These are phyloP conservation scores for Mycena polygramma DNA, from an alignment of 768 basidiomycete genomes.

Conservation along the genomic window DNA sequence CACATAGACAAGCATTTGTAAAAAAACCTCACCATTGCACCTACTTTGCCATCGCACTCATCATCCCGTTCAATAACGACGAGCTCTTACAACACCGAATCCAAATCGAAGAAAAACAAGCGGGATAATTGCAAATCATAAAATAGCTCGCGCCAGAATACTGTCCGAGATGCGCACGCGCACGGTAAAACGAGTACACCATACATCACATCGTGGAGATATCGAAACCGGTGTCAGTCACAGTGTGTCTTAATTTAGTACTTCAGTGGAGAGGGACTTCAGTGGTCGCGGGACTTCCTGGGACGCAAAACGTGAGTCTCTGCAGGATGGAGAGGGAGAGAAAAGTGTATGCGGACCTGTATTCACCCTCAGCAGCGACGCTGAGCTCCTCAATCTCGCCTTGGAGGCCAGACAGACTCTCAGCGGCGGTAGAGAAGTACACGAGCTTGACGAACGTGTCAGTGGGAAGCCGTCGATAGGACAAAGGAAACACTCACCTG, in stretches of 20 bases:
- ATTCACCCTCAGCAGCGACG: slow-evolving; percentile 94
- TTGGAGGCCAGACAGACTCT: slow-evolving; percentile 84
- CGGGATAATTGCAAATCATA: slow-evolving; percentile 31
- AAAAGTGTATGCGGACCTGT: slow-evolving; percentile 68
- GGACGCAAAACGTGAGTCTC: slow-evolving; percentile 11
- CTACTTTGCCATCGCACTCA: neutral
- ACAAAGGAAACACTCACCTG: slow-evolving; percentile 62
- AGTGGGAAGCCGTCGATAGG: neutral
- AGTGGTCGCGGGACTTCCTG: slow-evolving; percentile 94
- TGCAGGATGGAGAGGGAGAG: slow-evolving; percentile 4
- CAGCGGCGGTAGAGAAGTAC: slow-evolving; percentile 82
- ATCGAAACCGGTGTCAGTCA: slow-evolving; percentile 3
- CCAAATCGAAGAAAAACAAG: neutral
- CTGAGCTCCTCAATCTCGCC: slow-evolving; percentile 95
- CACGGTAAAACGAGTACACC: slow-evolving; percentile 22
- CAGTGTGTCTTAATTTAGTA: slow-evolving; percentile 15
- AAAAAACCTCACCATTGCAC: slow-evolving; percentile 6
- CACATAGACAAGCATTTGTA: slow-evolving; percentile 9
- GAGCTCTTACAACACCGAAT: neutral
- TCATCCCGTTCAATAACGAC: too few species aligned
- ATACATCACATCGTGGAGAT: slow-evolving; percentile 26
- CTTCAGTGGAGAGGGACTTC: slow-evolving; percentile 61
- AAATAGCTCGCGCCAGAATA: slow-evolving; percentile 33
- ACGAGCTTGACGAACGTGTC: slow-evolving; percentile 59
- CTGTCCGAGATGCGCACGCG: slow-evolving; percentile 21